phyloP scores from a whole-genome alignment of 2,329 filamentous ascomycete genomes.

The Hortaea werneckii region DNA sequence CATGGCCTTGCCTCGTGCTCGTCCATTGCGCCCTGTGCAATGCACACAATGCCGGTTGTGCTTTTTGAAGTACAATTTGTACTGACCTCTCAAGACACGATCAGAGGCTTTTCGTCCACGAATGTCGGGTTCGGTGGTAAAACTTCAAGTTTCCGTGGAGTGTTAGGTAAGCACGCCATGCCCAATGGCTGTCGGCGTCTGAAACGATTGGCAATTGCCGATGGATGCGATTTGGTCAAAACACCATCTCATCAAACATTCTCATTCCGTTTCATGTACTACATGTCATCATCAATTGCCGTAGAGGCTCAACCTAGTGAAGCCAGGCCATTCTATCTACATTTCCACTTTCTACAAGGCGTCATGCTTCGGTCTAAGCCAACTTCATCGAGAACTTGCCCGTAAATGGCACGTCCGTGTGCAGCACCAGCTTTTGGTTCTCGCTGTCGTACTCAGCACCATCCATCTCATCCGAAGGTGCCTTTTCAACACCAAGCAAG shows the following conservation, averaged over 20 bases:
- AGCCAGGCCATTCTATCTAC: no score
- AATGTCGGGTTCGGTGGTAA: no score
- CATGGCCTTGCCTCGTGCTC: constrained; percentile 26
- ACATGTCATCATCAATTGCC: neutral
- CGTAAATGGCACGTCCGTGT: constrained; percentile 9
- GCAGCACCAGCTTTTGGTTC: neutral
- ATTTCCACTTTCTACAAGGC: neutral
- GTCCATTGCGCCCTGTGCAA: no score
- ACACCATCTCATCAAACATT: neutral
- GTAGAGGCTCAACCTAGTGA: no score
- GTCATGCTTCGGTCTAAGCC: neutral
- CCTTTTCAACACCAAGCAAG: neutral
- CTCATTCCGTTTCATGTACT: neutral
- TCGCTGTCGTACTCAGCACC: neutral
- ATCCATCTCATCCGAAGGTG: neutral
- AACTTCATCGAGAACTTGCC: constrained; percentile 1
- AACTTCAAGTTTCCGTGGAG: no score
- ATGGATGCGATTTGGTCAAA: neutral
- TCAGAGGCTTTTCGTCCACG: no score
- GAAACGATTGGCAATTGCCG: no score
- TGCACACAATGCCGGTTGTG: no score
- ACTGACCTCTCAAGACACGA: no score
- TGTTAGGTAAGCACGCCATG: no score
- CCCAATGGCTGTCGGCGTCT: no score
- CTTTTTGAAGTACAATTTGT: no score